These are phyloP conservation scores for Termitomyces sp. DNA, from an alignment of 768 basidiomycete genomes.

Conservation along the genomic window DNA sequence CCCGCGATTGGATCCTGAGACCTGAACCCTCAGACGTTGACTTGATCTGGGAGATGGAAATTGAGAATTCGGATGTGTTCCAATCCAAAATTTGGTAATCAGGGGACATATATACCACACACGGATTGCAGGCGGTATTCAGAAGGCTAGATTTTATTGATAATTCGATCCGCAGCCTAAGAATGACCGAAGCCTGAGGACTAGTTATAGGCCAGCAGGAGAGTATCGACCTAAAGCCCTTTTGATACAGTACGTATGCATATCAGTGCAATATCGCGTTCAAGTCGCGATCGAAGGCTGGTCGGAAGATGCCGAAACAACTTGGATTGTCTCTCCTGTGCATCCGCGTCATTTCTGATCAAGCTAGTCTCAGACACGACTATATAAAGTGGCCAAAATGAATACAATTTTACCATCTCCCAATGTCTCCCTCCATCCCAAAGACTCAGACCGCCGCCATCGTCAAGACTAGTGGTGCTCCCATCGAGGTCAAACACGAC, in stretches of 20 bases:
- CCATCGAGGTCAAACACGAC: constrained; percentile 37
- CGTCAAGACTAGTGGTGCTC: constrained; percentile 27
- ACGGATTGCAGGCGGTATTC: too few species aligned
- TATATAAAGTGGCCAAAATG: background rate
- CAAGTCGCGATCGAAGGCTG: background rate
- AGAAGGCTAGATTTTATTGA: background rate
- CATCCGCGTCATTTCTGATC: background rate
- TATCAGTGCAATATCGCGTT: background rate
- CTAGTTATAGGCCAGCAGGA: background rate
- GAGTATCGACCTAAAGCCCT: too few species aligned
- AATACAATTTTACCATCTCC: too few species aligned
- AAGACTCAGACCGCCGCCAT: constrained; percentile 41
- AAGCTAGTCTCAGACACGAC: background rate
- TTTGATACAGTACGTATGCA: too few species aligned
- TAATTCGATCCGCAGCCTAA: too few species aligned
- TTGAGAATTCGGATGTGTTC: too few species aligned
- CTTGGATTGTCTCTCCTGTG: constrained; percentile 4
- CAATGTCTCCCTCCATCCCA: constrained; percentile 25
- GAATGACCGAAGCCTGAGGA: background rate
- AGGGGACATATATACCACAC: background rate
- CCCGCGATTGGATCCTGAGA: background rate
- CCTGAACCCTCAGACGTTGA: background rate
- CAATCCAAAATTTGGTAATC: too few species aligned
- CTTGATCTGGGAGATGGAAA: too few species aligned
- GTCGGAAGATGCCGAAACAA: background rate